A percentile compares a stretch with the other conserved stretches of the same genome.
phyloP scores from a whole-genome alignment of 2,329 filamentous ascomycete genomes.

The Fusarium sp. region DNA sequence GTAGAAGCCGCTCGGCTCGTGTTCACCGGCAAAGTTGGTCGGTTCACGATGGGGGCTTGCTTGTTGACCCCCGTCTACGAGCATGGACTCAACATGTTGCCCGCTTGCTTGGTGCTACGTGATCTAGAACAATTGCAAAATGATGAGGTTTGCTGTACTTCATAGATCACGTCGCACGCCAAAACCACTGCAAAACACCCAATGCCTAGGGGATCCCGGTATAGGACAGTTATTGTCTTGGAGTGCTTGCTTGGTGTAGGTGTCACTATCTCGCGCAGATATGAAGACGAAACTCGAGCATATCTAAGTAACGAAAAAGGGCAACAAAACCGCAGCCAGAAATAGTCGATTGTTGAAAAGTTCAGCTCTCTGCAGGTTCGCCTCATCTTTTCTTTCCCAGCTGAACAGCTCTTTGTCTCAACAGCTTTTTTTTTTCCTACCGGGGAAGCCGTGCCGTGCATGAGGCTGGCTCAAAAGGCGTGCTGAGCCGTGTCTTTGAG shows the following conservation, averaged over 20 bases:
- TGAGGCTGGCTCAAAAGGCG: slow-evolving; percentile 35
- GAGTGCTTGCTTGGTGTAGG: not conserved
- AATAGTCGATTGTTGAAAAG: not conserved
- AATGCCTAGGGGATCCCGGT: slow-evolving; percentile 13
- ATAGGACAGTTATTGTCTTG: not conserved
- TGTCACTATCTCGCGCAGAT: not conserved
- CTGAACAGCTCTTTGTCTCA: slow-evolving; percentile 26
- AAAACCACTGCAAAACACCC: slow-evolving; percentile 6
- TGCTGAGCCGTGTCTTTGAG: slow-evolving; percentile 12
- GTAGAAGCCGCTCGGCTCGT: slow-evolving; percentile 23
- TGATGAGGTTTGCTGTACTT: slow-evolving; percentile 21
- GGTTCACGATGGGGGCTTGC: slow-evolving; percentile 12
- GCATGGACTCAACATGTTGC: not conserved
- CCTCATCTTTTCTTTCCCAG: slow-evolving; percentile 8
- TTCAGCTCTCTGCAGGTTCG: slow-evolving; percentile 7
- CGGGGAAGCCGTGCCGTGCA: slow-evolving; percentile 13
- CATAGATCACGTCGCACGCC: slow-evolving; percentile 29
- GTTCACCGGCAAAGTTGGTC: slow-evolving; percentile 5
- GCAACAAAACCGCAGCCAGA: not conserved
- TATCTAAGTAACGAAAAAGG: not conserved
- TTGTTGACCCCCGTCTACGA: slow-evolving; percentile 6
- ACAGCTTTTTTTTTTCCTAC: not conserved
- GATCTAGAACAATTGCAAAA: slow-evolving; percentile 30
- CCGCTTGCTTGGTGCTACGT: slow-evolving; percentile 33
- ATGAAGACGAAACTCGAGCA: not conserved